phyloP scores from a whole-genome alignment of 2,329 filamentous ascomycete genomes.

The Chaetomiaceae sp. region DNA sequence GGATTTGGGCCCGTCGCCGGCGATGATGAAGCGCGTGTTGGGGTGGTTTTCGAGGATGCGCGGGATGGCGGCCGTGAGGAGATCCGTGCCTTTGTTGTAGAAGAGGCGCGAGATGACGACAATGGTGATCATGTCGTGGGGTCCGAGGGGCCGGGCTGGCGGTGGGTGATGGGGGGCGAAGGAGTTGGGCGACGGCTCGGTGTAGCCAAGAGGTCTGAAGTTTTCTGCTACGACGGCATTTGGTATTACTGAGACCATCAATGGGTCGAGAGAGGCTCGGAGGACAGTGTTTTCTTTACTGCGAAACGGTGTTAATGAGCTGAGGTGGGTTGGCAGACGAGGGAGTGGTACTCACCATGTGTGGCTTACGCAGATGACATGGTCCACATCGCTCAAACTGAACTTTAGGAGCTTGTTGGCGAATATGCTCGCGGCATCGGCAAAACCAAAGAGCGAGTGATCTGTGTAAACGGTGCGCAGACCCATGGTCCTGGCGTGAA shows the following conservation, averaged over 20 bases:
- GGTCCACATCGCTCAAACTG: slow-evolving; percentile 90
- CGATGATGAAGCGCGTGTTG: slow-evolving; percentile 95
- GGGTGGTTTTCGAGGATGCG: slow-evolving; percentile 84
- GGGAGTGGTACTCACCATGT: slow-evolving; percentile 87
- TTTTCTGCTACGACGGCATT: slow-evolving; percentile 97
- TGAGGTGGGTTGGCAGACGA: too few species aligned
- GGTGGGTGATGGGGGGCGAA: slow-evolving; percentile 42
- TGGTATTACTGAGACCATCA: slow-evolving; percentile 97
- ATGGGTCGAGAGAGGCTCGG: slow-evolving; percentile 84
- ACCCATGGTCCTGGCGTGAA: slow-evolving; percentile 95
- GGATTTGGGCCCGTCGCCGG: slow-evolving; percentile 90
- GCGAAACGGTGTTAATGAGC: slow-evolving; percentile 20
- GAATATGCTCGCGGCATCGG: slow-evolving; percentile 90
- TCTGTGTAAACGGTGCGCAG: slow-evolving; percentile 94
- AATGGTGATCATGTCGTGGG: slow-evolving; percentile 86
- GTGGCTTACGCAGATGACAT: slow-evolving; percentile 97
- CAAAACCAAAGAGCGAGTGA: slow-evolving; percentile 95
- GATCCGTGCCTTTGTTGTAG: slow-evolving; percentile 97
- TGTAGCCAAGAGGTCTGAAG: slow-evolving; percentile 68
- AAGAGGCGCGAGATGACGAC: slow-evolving; percentile 96
- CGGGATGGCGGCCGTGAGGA: slow-evolving; percentile 93
- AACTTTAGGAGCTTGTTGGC: slow-evolving; percentile 98
- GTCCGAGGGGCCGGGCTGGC: slow-evolving; percentile 66
- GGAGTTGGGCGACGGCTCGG: slow-evolving; percentile 29
- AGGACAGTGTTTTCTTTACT: slow-evolving; percentile 98